Base-by-base conservation (phyloP, 192 early-diverging fungal genomes). In the Backusella psychrophila region DNA sequence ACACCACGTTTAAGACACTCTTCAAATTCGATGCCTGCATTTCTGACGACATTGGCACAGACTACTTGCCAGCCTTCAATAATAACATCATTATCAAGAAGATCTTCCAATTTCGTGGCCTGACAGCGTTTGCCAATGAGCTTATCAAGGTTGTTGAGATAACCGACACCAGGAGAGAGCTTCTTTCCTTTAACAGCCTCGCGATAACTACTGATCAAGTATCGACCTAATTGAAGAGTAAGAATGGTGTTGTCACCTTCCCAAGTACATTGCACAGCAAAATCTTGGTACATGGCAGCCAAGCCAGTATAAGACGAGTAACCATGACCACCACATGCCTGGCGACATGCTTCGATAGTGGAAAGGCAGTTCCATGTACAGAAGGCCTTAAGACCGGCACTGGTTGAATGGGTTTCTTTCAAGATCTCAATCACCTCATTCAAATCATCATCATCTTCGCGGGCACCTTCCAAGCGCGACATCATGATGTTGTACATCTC, bases 261-360 rank as follows among this genome's bases (percentile, higher is more conserved):
- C 90, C 94, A 93, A 46, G 94, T 96, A 82, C 93, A 94, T 78
- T 94, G 93, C 35, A 96, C 95, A 38, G 94, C 92, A 86, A 96
- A 97, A 79, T 96, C 94, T 74, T 90, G 89, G 85, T 94, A 94
- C 72, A 92, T 90, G 68, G 89, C 88, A 46, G 96, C 91, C 19
- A 97, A 90, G 2, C 94, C 96, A 6, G 96, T 94, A 89, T 96
- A 96, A 11, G 93, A 89, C 73, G 93, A 94, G 86, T 97, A 97
- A 33, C 96, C 96, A 76, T 97, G 96, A 42, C 96, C 96, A 78
- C 96, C 96, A 67, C 93, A 88, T n/a, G 94, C 87, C 85, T 96
- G 96, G 26, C 96, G 90, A 84, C 94, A 96, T 80, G 95, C 91
- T 82, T 97, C 95, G 69, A 97, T 97, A 46, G 92, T 94, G 80